Evolutionary conservation across 2,329 filamentous ascomycete species (phyloP).

Genomic region (Trichophyton benhamiae): DNA sequence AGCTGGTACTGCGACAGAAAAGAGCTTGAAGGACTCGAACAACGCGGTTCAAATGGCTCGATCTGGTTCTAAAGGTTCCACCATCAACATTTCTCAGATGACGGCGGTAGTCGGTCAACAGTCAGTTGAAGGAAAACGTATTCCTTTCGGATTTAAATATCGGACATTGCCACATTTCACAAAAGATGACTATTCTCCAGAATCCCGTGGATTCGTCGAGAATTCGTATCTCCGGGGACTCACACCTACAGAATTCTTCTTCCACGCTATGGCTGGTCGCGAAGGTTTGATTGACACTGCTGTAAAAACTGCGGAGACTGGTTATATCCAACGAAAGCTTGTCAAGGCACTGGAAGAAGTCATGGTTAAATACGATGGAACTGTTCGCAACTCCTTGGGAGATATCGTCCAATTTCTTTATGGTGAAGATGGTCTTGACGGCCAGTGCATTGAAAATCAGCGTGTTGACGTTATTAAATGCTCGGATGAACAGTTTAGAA

Average conservation of each 20-base stretch:
- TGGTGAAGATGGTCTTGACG: conserved; percentile 92
- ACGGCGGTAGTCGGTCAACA: conserved; percentile 95
- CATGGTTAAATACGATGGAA: conserved; percentile 94
- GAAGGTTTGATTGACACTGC: conserved; percentile 99
- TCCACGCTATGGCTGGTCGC: conserved; percentile 99
- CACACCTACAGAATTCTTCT: conserved; percentile 95
- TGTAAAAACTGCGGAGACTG: conserved; percentile 97
- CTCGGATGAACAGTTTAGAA: conserved; percentile 63
- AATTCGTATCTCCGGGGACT: conserved; percentile 95
- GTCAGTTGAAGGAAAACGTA: conserved; percentile 95
- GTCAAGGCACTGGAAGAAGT: conserved; percentile 98
- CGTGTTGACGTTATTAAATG: conserved; percentile 74
- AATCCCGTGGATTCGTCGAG: conserved; percentile 93
- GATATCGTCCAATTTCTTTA: conserved; percentile 97
- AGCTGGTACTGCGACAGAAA: conserved; percentile 82
- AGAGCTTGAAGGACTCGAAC: conserved; percentile 88
- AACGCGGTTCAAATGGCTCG: conserved; percentile 94
- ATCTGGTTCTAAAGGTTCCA: conserved; percentile 95
- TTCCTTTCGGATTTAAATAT: conserved; percentile 98
- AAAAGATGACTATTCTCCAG: conserved; percentile 96
- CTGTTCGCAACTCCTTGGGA: conserved; percentile 88
- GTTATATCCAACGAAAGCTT: conserved; percentile 95
- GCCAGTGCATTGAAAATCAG: conserved; percentile 86
- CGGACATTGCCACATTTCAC: conserved; percentile 94
- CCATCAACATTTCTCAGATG: conserved; percentile 99